Evolutionary conservation across 106 monocot genomes (phyloP).

Genomic region (Triglochin maritima): DNA sequence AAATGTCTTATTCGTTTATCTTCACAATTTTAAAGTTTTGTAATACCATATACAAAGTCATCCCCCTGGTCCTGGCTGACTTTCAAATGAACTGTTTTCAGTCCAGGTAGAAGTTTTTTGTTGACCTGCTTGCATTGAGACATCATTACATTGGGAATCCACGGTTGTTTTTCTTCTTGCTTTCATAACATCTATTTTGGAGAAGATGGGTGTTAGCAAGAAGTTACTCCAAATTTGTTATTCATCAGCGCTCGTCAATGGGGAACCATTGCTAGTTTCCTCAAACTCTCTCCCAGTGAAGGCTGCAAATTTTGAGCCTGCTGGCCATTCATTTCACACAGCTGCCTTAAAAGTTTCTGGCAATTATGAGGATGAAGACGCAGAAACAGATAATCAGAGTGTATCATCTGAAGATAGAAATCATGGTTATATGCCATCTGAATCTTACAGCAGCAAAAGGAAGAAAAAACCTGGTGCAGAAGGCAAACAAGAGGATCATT

Average conservation of each 20-base stretch:
- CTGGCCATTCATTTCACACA: slow-evolving; percentile 82
- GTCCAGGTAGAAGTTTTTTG: no score
- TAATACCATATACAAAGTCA: no score
- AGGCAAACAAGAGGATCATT: slow-evolving; percentile 78
- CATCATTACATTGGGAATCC: no score
- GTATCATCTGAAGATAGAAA: slow-evolving; percentile 53
- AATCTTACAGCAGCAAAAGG: slow-evolving; percentile 55
- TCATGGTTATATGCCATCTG: slow-evolving; percentile 44
- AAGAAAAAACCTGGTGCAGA: slow-evolving; percentile 58
- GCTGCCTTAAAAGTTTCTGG: slow-evolving; percentile 61
- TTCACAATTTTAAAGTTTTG: no score
- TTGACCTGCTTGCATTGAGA: no score
- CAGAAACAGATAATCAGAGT: slow-evolving; percentile 61
- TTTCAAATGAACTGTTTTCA: no score
- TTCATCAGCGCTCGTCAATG: slow-evolving; percentile 48
- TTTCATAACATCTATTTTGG: no score
- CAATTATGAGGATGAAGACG: slow-evolving; percentile 51
- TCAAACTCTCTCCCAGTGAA: slow-evolving; percentile 77
- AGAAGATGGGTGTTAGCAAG: no score
- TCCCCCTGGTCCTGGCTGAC: no score
- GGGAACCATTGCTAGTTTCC: slow-evolving; percentile 43
- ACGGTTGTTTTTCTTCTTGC: no score
- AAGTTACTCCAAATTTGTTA: slow-evolving; percentile 36
- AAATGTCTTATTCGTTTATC: no score
- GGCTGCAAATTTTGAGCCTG: slow-evolving; percentile 56